Percentiles rank a stretch among this genome's conserved stretches.
Evolutionary conservation across 2,329 filamentous ascomycete species (phyloP).

Genomic region (Neobulgaria alba): DNA sequence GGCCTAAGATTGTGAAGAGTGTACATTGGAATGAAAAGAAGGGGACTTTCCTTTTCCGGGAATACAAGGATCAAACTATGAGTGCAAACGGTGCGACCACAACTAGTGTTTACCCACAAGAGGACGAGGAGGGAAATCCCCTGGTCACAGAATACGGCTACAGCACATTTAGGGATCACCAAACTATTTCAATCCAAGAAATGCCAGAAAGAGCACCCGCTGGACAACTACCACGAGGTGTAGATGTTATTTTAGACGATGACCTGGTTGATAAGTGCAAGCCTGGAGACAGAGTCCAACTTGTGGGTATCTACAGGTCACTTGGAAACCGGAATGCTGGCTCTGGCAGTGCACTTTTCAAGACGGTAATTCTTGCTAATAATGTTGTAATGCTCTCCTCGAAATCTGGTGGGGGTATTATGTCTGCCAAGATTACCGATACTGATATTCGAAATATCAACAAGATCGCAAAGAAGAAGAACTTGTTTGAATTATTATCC

Average conservation of each 20-base stretch:
- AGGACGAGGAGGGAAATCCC: conserved; percentile 88
- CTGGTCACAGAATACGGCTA: conserved; percentile 93
- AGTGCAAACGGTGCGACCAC: conserved; percentile 77
- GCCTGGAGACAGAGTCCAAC: conserved; percentile 88
- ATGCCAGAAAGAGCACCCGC: conserved; percentile 97
- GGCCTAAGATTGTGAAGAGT: conserved; percentile 96
- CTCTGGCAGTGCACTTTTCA: conserved; percentile 86
- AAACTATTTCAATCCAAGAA: conserved; percentile 96
- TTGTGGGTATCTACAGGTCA: conserved; percentile 93
- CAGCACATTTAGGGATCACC: conserved; percentile 91
- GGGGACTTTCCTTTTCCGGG: conserved; percentile 77
- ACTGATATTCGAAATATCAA: conserved; percentile 98
- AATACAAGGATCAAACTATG: conserved; percentile 97
- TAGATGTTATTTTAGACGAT: conserved; percentile 94
- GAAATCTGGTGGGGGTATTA: conserved; percentile 90
- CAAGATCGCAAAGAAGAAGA: conserved; percentile 89
- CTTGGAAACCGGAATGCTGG: conserved; percentile 90
- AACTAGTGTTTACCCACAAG: conserved; percentile 85
- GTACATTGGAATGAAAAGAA: conserved; percentile 91
- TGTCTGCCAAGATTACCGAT: conserved; percentile 86
- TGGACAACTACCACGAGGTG: conserved; percentile 86
- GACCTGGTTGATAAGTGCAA: conserved; percentile 93
- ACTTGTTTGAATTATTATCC: conserved; percentile 84
- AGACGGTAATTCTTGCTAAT: conserved; percentile 88
- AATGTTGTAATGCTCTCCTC: conserved; percentile 91